phyloP scores from a whole-genome alignment of 345 rosid genomes.

The Moricandia arvensis region DNA sequence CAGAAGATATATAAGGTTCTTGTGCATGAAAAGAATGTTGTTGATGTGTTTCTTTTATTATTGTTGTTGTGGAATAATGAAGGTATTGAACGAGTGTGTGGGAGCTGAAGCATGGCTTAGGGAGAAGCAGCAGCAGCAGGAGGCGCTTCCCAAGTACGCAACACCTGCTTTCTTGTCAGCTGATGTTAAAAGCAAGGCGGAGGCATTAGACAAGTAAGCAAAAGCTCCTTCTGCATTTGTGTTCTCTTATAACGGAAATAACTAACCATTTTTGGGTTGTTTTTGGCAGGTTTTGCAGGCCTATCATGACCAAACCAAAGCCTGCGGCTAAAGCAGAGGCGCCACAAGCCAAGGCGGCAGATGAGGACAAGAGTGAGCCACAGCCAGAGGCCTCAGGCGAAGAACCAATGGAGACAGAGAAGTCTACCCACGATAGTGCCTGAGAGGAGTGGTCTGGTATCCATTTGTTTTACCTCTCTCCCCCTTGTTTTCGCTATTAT shows the following conservation, averaged over 20 bases:
- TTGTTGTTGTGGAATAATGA: slow-evolving; percentile 9
- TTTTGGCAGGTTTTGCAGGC: slow-evolving; percentile 65
- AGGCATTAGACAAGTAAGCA: slow-evolving; percentile 73
- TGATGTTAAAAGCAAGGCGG: slow-evolving; percentile 74
- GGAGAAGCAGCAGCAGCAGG: slow-evolving; percentile 83
- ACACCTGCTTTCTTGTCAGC: slow-evolving; percentile 71
- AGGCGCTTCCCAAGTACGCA: slow-evolving; percentile 71
- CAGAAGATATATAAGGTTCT: background rate
- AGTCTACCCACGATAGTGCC: slow-evolving; percentile 22
- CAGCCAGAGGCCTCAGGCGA: slow-evolving; percentile 44
- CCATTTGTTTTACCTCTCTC: background rate
- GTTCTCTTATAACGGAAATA: background rate
- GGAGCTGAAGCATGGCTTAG: slow-evolving; percentile 88
- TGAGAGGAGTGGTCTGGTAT: slow-evolving; percentile 11
- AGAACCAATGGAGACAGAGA: slow-evolving; percentile 82
- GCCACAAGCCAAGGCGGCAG: slow-evolving; percentile 47
- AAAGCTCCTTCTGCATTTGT: background rate
- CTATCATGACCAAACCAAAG: slow-evolving; percentile 85
- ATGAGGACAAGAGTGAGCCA: slow-evolving; percentile 42
- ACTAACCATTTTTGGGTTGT: background rate
- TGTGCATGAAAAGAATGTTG: background rate
- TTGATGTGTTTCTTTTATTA: background rate
- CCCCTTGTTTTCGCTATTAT: slow-evolving; percentile 2
- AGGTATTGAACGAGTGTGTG: slow-evolving; percentile 85
- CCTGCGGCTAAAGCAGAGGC: slow-evolving; percentile 75